phyloP scores from a whole-genome alignment of 2,329 filamentous ascomycete species.

The Aspergillus felis region DNA sequence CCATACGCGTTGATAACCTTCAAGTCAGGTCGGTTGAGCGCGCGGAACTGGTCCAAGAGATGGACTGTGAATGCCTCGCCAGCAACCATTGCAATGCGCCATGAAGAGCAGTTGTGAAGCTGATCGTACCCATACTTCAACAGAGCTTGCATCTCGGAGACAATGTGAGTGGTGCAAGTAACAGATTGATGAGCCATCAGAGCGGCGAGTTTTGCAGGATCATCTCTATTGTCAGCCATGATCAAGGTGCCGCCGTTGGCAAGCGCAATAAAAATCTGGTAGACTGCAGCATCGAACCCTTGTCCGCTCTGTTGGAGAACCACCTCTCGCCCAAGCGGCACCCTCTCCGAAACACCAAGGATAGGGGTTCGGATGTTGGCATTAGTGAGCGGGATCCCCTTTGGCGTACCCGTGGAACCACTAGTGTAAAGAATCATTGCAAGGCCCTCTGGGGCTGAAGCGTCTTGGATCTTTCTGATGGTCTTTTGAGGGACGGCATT shows the following conservation, averaged over 20 bases:
- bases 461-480: neutral
- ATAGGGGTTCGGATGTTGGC: conserved; percentile 3
- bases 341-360: conserved; percentile 1
- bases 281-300: conserved; percentile 3
- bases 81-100: conserved; percentile 6
- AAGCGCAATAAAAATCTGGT: conserved; percentile 1
- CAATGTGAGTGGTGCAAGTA: conserved; percentile 3
- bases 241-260: conserved; percentile 5
- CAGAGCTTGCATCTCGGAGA: conserved; percentile 4
- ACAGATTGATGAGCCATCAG: conserved; percentile 2
- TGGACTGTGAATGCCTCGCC: conserved; percentile 4
- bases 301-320: conserved; percentile 5
- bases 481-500: conserved; percentile 1
- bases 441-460: neutral
- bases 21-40: neutral
- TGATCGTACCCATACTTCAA: conserved; percentile 5
- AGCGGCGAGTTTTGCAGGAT: conserved; percentile 2
- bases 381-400: conserved; percentile 9
- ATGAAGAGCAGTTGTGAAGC: conserved; percentile 2
- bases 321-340: conserved; percentile 1
- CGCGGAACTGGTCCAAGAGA: conserved; percentile 4
- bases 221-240: conserved; percentile 2
- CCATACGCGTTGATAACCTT: conserved; percentile 5
- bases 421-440: conserved; percentile 15
- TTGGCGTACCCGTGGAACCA: conserved; percentile 12